Conservation (phyloP, 208 protist genomes). For the Wallacemonas rigidus region DNA sequence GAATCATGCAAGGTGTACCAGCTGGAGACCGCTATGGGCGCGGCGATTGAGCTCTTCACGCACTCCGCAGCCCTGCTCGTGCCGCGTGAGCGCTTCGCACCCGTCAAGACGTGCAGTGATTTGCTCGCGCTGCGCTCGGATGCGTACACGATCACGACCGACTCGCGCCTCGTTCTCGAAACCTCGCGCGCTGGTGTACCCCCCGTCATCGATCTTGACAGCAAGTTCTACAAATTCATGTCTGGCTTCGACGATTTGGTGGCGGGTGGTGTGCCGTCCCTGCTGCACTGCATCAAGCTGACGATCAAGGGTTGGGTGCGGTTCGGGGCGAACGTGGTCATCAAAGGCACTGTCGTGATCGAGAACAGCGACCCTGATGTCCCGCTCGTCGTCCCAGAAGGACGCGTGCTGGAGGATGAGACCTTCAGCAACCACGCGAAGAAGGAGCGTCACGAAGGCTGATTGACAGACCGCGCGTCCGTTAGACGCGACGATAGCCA, state of each 20-base stretch:
- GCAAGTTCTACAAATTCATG: slow-evolving; percentile 79
- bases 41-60: slow-evolving; percentile 96
- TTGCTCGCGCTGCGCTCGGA: slow-evolving; percentile 97
- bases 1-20: slow-evolving; percentile 77
- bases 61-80: slow-evolving; percentile 89
- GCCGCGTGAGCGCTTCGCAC: slow-evolving; percentile 96
- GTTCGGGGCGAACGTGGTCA: slow-evolving; percentile 54
- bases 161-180: slow-evolving; percentile 60
- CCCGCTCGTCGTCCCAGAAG: slow-evolving; percentile 41
- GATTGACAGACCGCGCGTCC: not conserved
- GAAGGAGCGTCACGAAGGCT: slow-evolving; percentile 13
- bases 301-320: slow-evolving; percentile 58
- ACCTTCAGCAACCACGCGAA: slow-evolving; percentile 22
- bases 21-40: slow-evolving; percentile 92
- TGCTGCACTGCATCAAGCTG: slow-evolving; percentile 63
- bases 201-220: slow-evolving; percentile 70
- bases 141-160: slow-evolving; percentile 86
- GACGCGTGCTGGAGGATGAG: slow-evolving; percentile 52
- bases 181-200: slow-evolving; percentile 51
- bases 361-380: slow-evolving; percentile 40
- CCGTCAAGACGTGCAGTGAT: slow-evolving; percentile 97
- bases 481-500: not conserved
- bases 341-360: slow-evolving; percentile 73
- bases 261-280: slow-evolving; percentile 57
- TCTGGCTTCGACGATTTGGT: slow-evolving; percentile 62